Evolutionary conservation across 192 early-diverging fungal genomes (phyloP), one percentile per base, ranked within the genome.

Genomic region (Rhizophlyctis rosea): DNA sequence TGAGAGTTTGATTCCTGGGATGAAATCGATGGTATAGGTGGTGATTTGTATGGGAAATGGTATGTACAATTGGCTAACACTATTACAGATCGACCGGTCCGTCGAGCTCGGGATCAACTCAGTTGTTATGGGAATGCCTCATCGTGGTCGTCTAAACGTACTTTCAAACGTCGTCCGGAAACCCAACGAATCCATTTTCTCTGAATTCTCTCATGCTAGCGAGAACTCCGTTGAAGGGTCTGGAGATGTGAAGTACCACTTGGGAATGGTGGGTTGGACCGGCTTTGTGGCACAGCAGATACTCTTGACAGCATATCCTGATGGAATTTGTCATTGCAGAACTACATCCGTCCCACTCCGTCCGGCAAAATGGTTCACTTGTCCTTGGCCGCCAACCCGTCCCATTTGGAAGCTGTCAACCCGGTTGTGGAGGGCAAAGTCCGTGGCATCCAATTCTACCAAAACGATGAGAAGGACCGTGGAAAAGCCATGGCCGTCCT

Each of bases 341-440:
- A 93, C 86, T 96, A 94, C 77, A 86, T 88, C 60, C 90, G 96
- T 39, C 94, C 94, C 11, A 99, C 94, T 23, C 94, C 95, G 48
- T 92, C 90, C 47, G 96, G 96, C 61, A 95, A 94, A 77, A 94
- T 90, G 67, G 95, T 99, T 56, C 90, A 96, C 76, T 83, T 99
- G 61, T 96, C 94, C 54, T 86, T 99, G 65, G 94, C 91, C 56
- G 95, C 96, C 35, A 99, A 99, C 81, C 96, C 96, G 53, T 99
- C 96, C 47, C 96, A 99, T 67, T 84, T 99, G 78, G 96, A 99
- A 78, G 93, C 95, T 34, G 94, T 92, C 4, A 89, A 99, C 74
- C 94, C 94, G 13, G 94, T 99, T 23, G 96, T 99, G n/a, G 85
- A 93, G 60, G 96, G 96, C 64, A 99, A 99, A 84, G 93, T 93